Evolutionary conservation across 768 basidiomycete genomes (phyloP).

Genomic region (Trametes cubensis): DNA sequence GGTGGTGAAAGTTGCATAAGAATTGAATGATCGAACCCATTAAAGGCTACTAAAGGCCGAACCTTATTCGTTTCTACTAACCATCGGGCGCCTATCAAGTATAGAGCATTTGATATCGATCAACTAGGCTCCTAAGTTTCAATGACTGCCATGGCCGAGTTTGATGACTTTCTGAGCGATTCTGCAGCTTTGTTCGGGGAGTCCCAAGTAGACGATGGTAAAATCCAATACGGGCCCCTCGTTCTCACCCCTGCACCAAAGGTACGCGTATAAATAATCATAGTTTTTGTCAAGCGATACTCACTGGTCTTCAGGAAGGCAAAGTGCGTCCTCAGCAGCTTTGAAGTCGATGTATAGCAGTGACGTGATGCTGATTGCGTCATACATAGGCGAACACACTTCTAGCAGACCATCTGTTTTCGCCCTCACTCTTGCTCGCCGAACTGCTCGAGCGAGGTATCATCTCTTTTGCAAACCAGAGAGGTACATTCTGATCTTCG

Average conservation of each 20-base stretch:
- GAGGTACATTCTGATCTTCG: no score
- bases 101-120: background rate
- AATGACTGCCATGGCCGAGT: conserved; percentile 10
- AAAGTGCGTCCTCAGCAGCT: conserved; percentile 46
- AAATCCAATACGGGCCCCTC: conserved; percentile 57
- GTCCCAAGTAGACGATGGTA: conserved; percentile 38
- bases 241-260: conserved; percentile 59
- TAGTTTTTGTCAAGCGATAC: background rate
- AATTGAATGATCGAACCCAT: no score
- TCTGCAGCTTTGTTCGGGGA: conserved; percentile 25
- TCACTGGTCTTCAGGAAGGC: conserved; percentile 47
- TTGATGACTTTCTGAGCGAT: conserved; percentile 44
- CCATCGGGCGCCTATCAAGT: no score
- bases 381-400: conserved; percentile 62
- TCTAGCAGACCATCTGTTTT: conserved; percentile 74
- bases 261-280: conserved; percentile 38
- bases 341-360: background rate
- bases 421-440: conserved; percentile 65
- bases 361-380: background rate
- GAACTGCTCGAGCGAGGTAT: conserved; percentile 63
- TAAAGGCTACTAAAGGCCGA: no score
- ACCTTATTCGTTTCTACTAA: no score
- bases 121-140: no score
- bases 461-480: conserved; percentile 41
- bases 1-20: no score